A percentile compares a stretch with the other conserved stretches of the same genome.
Evolutionary conservation across 106 monocot species (phyloP).

Genomic region (Vanilla planifolia): DNA sequence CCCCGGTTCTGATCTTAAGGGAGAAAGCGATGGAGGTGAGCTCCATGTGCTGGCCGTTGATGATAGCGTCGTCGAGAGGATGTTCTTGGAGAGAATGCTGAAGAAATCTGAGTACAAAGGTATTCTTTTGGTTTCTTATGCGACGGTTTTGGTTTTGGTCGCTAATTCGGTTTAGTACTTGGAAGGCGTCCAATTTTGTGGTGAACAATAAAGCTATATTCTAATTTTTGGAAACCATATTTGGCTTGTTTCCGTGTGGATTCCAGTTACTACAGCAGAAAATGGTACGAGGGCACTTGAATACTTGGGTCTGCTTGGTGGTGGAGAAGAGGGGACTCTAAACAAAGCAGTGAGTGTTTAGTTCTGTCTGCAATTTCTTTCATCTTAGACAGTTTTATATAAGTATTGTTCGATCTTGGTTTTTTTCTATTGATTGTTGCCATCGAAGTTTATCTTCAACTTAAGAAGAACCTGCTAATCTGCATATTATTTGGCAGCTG

Average conservation of each 20-base stretch:
- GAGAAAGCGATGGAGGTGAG: not conserved
- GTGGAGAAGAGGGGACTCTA: slow-evolving; percentile 3
- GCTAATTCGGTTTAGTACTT: too few relatives aligned
- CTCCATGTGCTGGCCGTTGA: slow-evolving; percentile 17
- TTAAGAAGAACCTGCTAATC: too few relatives aligned
- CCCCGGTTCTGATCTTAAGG: not conserved
- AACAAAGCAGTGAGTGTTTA: not conserved
- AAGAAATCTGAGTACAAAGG: slow-evolving; percentile 15
- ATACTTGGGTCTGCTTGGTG: slow-evolving; percentile 22
- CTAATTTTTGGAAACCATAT: too few relatives aligned
- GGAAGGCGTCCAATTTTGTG: too few relatives aligned
- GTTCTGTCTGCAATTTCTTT: not conserved
- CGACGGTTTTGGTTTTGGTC: not conserved
- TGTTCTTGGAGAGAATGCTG: slow-evolving; percentile 13
- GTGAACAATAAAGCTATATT: too few relatives aligned
- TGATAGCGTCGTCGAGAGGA: slow-evolving; percentile 15
- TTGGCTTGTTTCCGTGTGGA: not conserved
- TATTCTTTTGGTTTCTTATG: not conserved
- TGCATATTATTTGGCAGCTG: too few relatives aligned
- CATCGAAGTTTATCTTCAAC: too few relatives aligned
- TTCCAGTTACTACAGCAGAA: slow-evolving; percentile 33
- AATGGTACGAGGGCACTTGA: slow-evolving; percentile 33
- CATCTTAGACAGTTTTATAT: too few relatives aligned
- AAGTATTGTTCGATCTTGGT: too few relatives aligned
- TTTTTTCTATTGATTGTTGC: too few relatives aligned